Evolutionary conservation across 495 filamentous ascomycete genomes (phyloP).

Genomic region (Penicillium robsamsonii): DNA sequence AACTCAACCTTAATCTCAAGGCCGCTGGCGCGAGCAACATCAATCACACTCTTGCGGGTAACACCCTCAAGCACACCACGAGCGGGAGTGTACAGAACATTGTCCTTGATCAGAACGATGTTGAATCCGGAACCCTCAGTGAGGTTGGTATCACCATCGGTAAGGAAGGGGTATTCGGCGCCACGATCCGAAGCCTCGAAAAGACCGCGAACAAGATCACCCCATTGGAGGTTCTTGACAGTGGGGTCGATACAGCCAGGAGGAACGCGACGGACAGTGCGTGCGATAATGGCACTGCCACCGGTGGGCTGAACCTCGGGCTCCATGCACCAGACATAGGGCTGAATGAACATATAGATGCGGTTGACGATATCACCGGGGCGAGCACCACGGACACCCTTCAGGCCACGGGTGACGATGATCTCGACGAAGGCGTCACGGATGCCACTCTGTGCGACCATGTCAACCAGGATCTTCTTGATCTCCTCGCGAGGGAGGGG

Average conservation of each 20-base stretch:
- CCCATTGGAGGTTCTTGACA: constrained; percentile 45
- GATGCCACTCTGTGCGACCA: constrained; percentile 38
- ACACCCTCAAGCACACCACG: constrained; percentile 35
- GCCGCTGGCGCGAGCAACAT: constrained; percentile 23
- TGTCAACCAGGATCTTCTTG: constrained; percentile 34
- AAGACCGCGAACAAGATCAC: constrained; percentile 36
- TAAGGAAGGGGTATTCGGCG: constrained; percentile 36
- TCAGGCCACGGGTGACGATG: constrained; percentile 41
- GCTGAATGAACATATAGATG: constrained; percentile 40
- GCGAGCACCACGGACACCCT: constrained; percentile 29
- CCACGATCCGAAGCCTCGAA: constrained; percentile 31
- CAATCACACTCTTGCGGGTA: constrained; percentile 35
- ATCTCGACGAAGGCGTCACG: constrained; percentile 41
- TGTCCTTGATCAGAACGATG: constrained; percentile 31
- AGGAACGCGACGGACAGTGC: constrained; percentile 36
- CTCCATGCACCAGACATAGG: constrained; percentile 42
- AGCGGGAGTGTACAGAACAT: constrained; percentile 31
- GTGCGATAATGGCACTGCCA: constrained; percentile 38
- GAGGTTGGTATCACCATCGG: constrained; percentile 37
- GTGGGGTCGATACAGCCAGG: constrained; percentile 40
- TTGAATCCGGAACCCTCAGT: constrained; percentile 37
- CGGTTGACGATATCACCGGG: constrained; percentile 29
- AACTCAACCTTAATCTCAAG: constrained; percentile 26
- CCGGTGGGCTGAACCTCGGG: constrained; percentile 34
- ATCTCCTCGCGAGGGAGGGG: constrained; percentile 32